Percentiles rank a stretch among this genome's conserved stretches.
These are phyloP conservation scores for Alternaria sp. DNA, from an alignment of 2,329 filamentous ascomycete species.

Conservation along the genomic window DNA sequence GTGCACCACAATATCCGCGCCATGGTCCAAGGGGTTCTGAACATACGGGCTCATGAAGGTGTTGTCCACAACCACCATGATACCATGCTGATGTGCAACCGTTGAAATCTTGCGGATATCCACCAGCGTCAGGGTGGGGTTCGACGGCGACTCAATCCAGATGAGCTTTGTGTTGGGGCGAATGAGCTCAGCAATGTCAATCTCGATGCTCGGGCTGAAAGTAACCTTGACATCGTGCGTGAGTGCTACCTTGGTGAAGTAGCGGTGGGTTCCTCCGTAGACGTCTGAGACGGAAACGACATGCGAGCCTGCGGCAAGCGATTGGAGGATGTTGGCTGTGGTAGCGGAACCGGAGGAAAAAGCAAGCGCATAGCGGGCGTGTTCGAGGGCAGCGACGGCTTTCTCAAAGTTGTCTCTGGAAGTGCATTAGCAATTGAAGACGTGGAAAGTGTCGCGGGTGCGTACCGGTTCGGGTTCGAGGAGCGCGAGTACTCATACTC, in stretches of 20 bases:
- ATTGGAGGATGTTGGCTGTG: slow-evolving; percentile 92
- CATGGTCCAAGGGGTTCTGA: slow-evolving; percentile 93
- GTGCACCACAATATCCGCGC: slow-evolving; percentile 96
- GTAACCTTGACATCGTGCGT: slow-evolving; percentile 94
- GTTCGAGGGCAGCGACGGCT: slow-evolving; percentile 89
- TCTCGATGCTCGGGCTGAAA: slow-evolving; percentile 90
- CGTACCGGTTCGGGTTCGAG: slow-evolving; percentile 84
- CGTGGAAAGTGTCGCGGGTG: neutral
- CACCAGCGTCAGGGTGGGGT: slow-evolving; percentile 90
- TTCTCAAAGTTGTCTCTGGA: slow-evolving; percentile 85
- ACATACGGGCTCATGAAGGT: slow-evolving; percentile 97
- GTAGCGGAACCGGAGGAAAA: slow-evolving; percentile 95
- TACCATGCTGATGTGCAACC: slow-evolving; percentile 84
- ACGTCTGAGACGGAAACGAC: slow-evolving; percentile 97
- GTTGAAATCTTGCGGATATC: slow-evolving; percentile 88
- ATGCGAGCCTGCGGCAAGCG: slow-evolving; percentile 87
- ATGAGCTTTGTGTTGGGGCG: slow-evolving; percentile 88
- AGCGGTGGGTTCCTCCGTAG: slow-evolving; percentile 96
- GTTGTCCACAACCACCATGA: slow-evolving; percentile 98
- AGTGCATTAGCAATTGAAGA: slow-evolving; percentile 19
- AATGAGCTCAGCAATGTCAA: slow-evolving; percentile 85
- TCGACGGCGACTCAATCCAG: slow-evolving; percentile 96
- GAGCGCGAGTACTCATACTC: slow-evolving; percentile 92
- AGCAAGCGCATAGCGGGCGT: slow-evolving; percentile 89
- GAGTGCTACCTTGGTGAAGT: slow-evolving; percentile 97